phyloP scores from a whole-genome alignment of 352 stramenopile species.

The Phytophthora lateralis region DNA sequence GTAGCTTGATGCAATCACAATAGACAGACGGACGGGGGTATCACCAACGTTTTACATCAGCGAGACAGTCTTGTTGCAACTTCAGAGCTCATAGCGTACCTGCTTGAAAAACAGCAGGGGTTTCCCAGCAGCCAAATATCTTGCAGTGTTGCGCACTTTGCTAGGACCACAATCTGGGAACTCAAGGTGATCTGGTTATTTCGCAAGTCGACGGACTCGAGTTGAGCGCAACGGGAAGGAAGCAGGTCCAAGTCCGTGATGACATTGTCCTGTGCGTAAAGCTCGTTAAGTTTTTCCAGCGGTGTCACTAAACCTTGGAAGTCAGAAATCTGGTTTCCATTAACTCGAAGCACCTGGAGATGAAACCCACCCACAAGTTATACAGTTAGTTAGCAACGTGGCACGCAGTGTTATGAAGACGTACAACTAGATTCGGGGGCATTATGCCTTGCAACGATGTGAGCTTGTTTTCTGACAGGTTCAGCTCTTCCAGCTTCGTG shows the following conservation, averaged over 20 bases:
- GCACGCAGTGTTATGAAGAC: background rate
- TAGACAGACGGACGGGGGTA: background rate
- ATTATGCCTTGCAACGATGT: constrained; percentile 54
- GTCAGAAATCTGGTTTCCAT: constrained; percentile 53
- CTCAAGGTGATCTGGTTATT: constrained; percentile 55
- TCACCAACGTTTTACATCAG: background rate
- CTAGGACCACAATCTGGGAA: constrained; percentile 32
- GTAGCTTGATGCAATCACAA: constrained; percentile 38
- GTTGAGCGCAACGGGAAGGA: constrained; percentile 41
- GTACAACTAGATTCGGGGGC: constrained; percentile 55
- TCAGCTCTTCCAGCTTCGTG: constrained; percentile 77
- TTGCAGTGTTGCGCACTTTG: constrained; percentile 37
- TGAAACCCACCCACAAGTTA: background rate
- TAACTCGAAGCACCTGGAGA: constrained; percentile 49
- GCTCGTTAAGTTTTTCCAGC: constrained; percentile 57
- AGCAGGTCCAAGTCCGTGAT: constrained; percentile 42
- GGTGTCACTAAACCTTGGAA: constrained; percentile 45
- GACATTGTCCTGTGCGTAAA: constrained; percentile 69
- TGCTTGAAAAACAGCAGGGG: constrained; percentile 61
- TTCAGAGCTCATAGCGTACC: constrained; percentile 18
- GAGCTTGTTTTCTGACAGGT: constrained; percentile 65
- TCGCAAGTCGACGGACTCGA: constrained; percentile 78
- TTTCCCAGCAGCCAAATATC: constrained; percentile 80
- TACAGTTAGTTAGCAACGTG: background rate
- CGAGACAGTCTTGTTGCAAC: background rate